Percentiles rank a stretch among this genome's conserved stretches.
phyloP scores from a whole-genome alignment of 192 early-diverging fungal species.

The Podila horticola region DNA sequence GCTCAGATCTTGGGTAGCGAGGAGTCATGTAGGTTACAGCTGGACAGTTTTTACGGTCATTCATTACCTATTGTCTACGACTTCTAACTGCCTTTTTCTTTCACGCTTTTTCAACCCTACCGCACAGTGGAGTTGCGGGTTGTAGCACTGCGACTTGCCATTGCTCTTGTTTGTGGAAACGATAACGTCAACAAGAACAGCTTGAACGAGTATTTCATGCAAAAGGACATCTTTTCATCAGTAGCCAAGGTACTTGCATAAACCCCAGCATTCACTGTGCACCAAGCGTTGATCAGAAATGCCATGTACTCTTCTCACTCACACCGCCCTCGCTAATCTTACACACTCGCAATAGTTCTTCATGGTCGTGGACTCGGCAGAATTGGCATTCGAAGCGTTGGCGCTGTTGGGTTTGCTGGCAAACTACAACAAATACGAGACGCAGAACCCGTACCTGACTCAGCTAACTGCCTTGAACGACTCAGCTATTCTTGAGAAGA shows the following conservation, averaged over 20 bases:
- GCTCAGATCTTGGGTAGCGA: slow-evolving; percentile 21
- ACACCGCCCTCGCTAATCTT: background rate
- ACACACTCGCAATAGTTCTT: slow-evolving; percentile 40
- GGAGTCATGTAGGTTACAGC: slow-evolving; percentile 17
- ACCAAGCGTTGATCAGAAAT: too few species aligned
- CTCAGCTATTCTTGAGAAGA: slow-evolving; percentile 41
- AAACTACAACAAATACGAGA: slow-evolving; percentile 69
- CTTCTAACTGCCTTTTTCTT: too few species aligned
- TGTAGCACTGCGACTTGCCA: slow-evolving; percentile 49
- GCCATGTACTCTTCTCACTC: background rate
- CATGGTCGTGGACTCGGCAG: slow-evolving; percentile 32
- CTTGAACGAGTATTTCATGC: slow-evolving; percentile 68
- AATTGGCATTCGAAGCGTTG: slow-evolving; percentile 53
- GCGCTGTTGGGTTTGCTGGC: slow-evolving; percentile 60
- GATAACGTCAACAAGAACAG: slow-evolving; percentile 69
- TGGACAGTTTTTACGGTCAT: too few species aligned
- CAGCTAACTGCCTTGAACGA: slow-evolving; percentile 46
- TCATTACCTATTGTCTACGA: too few species aligned
- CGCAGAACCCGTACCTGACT: slow-evolving; percentile 57
- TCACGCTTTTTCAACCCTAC: background rate
- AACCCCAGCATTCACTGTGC: background rate
- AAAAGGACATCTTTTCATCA: slow-evolving; percentile 55
- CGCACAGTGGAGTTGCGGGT: slow-evolving; percentile 36
- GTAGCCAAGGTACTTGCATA: slow-evolving; percentile 52
- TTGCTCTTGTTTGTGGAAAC: slow-evolving; percentile 60